Evolutionary conservation across 169 alveolate genomes (phyloP).

Genomic region (Cyclospora cayetanensis): DNA sequence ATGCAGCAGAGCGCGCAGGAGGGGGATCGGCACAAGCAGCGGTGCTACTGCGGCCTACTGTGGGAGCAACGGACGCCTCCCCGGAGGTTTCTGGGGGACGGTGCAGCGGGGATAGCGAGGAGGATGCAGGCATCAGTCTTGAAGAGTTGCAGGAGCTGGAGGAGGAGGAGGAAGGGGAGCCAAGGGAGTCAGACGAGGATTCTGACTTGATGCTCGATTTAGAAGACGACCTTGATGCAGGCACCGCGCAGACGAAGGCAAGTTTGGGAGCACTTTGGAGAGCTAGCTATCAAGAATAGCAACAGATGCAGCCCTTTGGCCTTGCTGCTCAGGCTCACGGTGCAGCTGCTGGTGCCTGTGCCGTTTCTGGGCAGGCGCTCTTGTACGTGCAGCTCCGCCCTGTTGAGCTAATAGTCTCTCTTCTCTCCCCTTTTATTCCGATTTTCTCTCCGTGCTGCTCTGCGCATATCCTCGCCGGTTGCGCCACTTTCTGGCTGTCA

Average conservation of each 20-base stretch:
- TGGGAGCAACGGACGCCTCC: background rate
- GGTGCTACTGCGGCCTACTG: background rate
- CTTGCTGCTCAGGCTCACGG: background rate
- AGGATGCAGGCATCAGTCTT: background rate
- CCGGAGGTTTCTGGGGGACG: background rate
- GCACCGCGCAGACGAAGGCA: slow-evolving; percentile 43
- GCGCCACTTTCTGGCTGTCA: no score
- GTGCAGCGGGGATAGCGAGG: slow-evolving; percentile 14
- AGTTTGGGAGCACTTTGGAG: background rate
- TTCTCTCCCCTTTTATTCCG: background rate
- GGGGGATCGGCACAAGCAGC: background rate
- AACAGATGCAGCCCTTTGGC: background rate
- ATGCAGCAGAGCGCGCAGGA: background rate
- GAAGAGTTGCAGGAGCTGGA: background rate
- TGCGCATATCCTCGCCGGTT: no score
- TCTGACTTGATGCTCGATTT: slow-evolving; percentile 43
- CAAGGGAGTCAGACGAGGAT: background rate
- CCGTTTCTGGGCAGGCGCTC: background rate
- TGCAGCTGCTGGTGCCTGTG: background rate
- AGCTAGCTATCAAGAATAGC: background rate
- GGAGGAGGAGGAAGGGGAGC: background rate
- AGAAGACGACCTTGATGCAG: slow-evolving; percentile 51
- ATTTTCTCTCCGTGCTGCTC: no score
- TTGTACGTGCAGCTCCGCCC: background rate
- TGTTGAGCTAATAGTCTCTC: background rate